These are phyloP conservation scores for Tremella yokohamensis DNA, from an alignment of 768 basidiomycete species.

Conservation along the genomic window DNA sequence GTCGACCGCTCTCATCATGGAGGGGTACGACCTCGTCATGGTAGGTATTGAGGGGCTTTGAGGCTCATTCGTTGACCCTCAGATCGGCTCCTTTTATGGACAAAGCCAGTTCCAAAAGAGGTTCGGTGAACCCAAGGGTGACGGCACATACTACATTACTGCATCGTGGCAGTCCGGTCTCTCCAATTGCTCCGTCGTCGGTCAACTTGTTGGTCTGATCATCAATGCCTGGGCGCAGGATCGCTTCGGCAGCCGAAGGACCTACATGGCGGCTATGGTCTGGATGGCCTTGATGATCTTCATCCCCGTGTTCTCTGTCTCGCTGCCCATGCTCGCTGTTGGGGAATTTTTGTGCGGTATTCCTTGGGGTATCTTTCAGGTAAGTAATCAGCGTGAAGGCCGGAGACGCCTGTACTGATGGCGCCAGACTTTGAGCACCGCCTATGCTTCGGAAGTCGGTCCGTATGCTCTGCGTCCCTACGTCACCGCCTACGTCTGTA, in stretches of 20 bases:
- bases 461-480: constrained; percentile 39
- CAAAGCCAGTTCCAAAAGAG: constrained; percentile 27
- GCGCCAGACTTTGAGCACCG: constrained; percentile 22
- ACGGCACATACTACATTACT: constrained; percentile 14
- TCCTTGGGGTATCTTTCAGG: constrained; percentile 40
- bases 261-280: constrained; percentile 28
- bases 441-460: constrained; percentile 41
- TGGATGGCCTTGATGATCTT: constrained; percentile 34
- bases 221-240: constrained; percentile 23
- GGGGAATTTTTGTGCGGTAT: constrained; percentile 42
- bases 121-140: constrained; percentile 12
- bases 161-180: constrained; percentile 51
- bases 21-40: constrained; percentile 25
- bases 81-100: constrained; percentile 34
- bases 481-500: constrained; percentile 36
- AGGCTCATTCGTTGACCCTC: background rate
- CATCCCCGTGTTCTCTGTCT: constrained; percentile 21
- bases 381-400: constrained; percentile 22
- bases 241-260: constrained; percentile 29
- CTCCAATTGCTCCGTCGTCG: constrained; percentile 39
- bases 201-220: constrained; percentile 39
- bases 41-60: constrained; percentile 9
- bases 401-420: constrained; percentile 20
- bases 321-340: constrained; percentile 24
- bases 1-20: constrained; percentile 26